A percentile compares a stretch with the other conserved stretches of the same genome.
Evolutionary conservation across 257 asterid species (phyloP).

Genomic region (Ilex asprella): DNA sequence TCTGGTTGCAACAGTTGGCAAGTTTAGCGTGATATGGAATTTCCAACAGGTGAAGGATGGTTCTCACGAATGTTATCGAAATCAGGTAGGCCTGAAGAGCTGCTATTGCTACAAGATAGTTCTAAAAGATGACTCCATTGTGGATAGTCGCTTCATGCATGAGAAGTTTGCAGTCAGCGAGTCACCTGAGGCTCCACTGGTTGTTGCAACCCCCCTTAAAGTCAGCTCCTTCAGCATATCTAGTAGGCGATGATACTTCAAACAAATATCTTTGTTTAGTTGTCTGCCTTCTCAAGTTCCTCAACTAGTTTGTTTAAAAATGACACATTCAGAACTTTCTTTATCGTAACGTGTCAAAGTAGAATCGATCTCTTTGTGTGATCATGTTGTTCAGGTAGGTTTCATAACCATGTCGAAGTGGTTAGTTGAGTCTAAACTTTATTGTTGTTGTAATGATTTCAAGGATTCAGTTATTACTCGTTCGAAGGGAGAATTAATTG

Average conservation of each 20-base stretch:
- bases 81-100: slow-evolving; percentile 71
- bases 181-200: slow-evolving; percentile 64
- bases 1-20: slow-evolving; percentile 93
- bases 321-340: too few relatives aligned
- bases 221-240: slow-evolving; percentile 98
- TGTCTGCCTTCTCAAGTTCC: neutral
- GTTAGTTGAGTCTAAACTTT: too few relatives aligned
- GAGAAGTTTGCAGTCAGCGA: slow-evolving; percentile 73
- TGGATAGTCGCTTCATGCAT: slow-evolving; percentile 82
- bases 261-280: neutral
- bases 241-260: slow-evolving; percentile 39
- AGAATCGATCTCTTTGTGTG: too few relatives aligned
- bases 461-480: too few relatives aligned
- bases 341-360: neutral
- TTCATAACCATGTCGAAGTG: too few relatives aligned
- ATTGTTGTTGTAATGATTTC: too few relatives aligned
- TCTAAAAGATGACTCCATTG: slow-evolving; percentile 53
- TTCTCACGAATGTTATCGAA: slow-evolving; percentile 76
- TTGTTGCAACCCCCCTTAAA: slow-evolving; percentile 68
- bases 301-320: too few relatives aligned
- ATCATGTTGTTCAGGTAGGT: too few relatives aligned
- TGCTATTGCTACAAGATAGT: slow-evolving; percentile 76
- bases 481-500: too few relatives aligned
- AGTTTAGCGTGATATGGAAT: slow-evolving; percentile 97
- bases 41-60: slow-evolving; percentile 93